Conservation (phyloP, 148 eudicot species). For the Amaranthus cruentus region DNA sequence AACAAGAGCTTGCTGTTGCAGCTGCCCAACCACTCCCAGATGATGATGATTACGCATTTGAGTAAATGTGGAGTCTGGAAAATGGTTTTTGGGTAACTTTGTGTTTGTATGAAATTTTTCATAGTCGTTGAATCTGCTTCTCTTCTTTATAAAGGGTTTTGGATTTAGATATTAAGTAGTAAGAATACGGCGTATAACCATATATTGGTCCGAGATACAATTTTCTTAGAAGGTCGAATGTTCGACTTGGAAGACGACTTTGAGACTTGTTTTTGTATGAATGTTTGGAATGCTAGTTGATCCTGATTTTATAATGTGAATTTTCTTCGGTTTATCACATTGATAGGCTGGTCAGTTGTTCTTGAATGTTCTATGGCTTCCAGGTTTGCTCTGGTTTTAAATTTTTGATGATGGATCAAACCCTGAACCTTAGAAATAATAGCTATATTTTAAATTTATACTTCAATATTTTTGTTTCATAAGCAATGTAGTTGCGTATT, state of each 20-base stretch:
- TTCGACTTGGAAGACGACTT: slow-evolving; percentile 7
- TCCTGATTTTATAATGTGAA: not conserved
- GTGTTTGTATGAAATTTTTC: slow-evolving; percentile 1
- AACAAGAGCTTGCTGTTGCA: slow-evolving; percentile 34
- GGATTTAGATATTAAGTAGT: slow-evolving; percentile 6
- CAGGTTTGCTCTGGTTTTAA: not conserved
- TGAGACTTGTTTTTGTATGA: slow-evolving; percentile 13
- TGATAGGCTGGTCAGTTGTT: too few species aligned
- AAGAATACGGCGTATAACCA: not conserved
- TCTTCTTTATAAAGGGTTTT: not conserved
- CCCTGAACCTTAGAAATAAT: too few species aligned
- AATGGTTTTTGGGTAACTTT: not conserved
- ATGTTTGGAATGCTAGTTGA: not conserved
- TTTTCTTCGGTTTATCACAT: not conserved
- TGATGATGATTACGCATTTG: slow-evolving; percentile 38
- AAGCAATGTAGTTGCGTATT: too few species aligned
- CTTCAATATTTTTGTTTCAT: too few species aligned
- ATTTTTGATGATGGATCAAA: too few species aligned
- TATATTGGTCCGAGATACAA: slow-evolving; percentile 5
- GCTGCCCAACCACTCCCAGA: slow-evolving; percentile 43
- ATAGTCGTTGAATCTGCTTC: not conserved
- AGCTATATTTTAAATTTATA: too few species aligned
- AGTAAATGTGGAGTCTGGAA: slow-evolving; percentile 8
- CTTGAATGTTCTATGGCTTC: not conserved
- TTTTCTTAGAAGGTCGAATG: slow-evolving; percentile 10